These are phyloP conservation scores for Pontederia paniculata DNA, from an alignment of 176 grass and related monocot genomes.

Conservation along the genomic window DNA sequence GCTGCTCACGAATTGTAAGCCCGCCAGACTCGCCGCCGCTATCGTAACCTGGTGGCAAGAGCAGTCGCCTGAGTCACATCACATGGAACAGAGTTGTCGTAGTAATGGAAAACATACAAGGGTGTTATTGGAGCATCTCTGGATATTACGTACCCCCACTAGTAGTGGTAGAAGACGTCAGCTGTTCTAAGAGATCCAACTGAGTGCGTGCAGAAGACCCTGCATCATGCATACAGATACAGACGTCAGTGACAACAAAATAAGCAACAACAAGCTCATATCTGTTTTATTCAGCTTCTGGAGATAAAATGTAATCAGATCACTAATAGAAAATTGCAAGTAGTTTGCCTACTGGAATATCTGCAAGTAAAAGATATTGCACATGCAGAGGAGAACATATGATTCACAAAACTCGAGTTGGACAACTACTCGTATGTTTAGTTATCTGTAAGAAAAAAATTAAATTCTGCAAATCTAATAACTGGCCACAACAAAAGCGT, in stretches of 20 bases:
- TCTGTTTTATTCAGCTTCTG: too few species aligned
- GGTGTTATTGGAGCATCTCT: background rate
- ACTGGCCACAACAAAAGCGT: too few species aligned
- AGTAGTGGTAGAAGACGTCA: constrained; percentile 32
- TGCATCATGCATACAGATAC: constrained; percentile 14
- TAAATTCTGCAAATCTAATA: too few species aligned
- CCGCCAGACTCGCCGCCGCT: constrained; percentile 1
- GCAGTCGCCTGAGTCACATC: background rate
- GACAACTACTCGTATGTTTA: too few species aligned
- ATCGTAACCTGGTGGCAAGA: constrained; percentile 14
- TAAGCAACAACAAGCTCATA: background rate
- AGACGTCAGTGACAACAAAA: constrained; percentile 9
- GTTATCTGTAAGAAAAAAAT: too few species aligned
- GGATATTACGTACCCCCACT: constrained; percentile 30
- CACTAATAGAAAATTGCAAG: too few species aligned
- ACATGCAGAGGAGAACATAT: too few species aligned
- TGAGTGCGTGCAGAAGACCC: constrained; percentile 61
- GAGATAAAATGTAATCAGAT: too few species aligned
- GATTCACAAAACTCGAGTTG: too few species aligned
- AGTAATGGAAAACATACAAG: background rate
- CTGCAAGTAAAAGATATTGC: too few species aligned
- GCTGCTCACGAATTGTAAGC: constrained; percentile 55
- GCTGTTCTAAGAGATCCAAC: constrained; percentile 83
- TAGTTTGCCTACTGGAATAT: too few species aligned
- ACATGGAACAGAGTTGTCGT: constrained; percentile 6